Base-by-base conservation (phyloP, 2,329 filamentous ascomycete genomes). In the Akanthomyces dipterigenus region DNA sequence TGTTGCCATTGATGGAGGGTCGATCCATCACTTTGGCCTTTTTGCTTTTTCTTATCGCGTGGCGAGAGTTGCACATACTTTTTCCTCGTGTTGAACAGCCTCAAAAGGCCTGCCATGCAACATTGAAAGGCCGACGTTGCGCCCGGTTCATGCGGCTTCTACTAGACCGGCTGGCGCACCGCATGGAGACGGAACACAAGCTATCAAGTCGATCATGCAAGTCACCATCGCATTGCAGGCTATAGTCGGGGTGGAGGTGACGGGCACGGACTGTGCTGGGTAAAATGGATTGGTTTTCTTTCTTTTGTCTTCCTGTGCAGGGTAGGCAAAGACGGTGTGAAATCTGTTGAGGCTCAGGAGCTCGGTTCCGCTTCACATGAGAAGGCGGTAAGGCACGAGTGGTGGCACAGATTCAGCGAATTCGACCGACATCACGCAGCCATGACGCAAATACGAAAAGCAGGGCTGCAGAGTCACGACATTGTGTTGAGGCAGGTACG, bases 141-240 rank as follows among this genome's bases (percentile, higher is more conserved):
- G 9, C n/a, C 56, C n/a, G 6, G 46, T 50, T 50, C 26, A 50
- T 61, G 60, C 46, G 45, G 57, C 46, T 60, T n/a, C 20, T 45
- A 20, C 20, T 46, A 16, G 38, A 60, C 46, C 48, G 16, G 36
- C 12, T 38, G 36, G 38, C 34, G 48, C 16, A 53, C 48, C 3
- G 8, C 24, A 54, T 38, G 48, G 49, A 42, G 57, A 45, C 31
- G 9, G 43, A 26, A 43, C 56, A 53, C 38, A 53, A 26, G 24
- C 40, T 46, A 46, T 46, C 36, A 24, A 38, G 38, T 46, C 40
- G 57, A 60, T 60, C 57, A 54, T 60, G 57, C 57, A 60, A 60
- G 57, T 54, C 49, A 54, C 40, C 26, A 11, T 57, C 14, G 9
- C 55, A 49, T 45, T 38, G 38, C 48, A 60, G 46, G 9, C 36